A percentile compares a stretch with the other conserved stretches of the same genome.
Evolutionary conservation across 2,329 filamentous ascomycete species (phyloP).

Genomic region (Ustulina deusta): DNA sequence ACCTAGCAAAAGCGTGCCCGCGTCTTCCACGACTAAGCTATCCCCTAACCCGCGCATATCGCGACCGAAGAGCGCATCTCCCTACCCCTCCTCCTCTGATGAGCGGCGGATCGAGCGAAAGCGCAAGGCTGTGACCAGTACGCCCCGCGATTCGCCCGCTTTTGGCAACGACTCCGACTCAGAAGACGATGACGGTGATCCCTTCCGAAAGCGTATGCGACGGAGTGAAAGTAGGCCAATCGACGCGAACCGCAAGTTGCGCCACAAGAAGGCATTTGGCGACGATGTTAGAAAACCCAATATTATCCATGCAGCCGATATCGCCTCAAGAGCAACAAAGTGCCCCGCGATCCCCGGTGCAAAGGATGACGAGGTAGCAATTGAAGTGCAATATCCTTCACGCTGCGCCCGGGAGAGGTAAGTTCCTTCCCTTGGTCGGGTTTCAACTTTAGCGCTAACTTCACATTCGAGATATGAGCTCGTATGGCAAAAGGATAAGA

Average conservation of each 20-base stretch:
- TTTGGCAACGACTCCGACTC: slow-evolving; percentile 63
- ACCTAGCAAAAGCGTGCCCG: slow-evolving; percentile 39
- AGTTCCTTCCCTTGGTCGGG: slow-evolving; percentile 36
- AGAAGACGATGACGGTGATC: slow-evolving; percentile 64
- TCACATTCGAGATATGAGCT: slow-evolving; percentile 71
- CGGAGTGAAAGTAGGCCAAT: slow-evolving; percentile 56
- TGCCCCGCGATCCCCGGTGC: slow-evolving; percentile 64
- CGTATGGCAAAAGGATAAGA: slow-evolving; percentile 81
- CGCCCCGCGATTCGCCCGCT: slow-evolving; percentile 58
- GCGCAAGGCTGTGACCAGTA: slow-evolving; percentile 58
- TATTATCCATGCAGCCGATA: slow-evolving; percentile 70
- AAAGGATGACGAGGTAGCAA: slow-evolving; percentile 65
- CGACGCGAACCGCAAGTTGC: slow-evolving; percentile 62
- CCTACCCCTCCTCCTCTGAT: slow-evolving; percentile 51
- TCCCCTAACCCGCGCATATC: slow-evolving; percentile 57
- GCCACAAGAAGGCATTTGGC: slow-evolving; percentile 61
- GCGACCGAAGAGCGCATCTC: slow-evolving; percentile 56
- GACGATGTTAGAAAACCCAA: slow-evolving; percentile 56
- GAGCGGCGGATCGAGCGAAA: slow-evolving; percentile 56
- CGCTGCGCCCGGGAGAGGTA: slow-evolving; percentile 75
- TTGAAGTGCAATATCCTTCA: slow-evolving; percentile 88
- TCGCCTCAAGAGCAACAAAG: slow-evolving; percentile 64
- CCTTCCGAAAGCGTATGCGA: slow-evolving; percentile 65
- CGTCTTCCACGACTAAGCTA: slow-evolving; percentile 50
- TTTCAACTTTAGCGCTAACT: slow-evolving; percentile 34